Evolutionary conservation across 192 early-diverging fungal genomes (phyloP).

Genomic region (Linnemannia zychae): DNA sequence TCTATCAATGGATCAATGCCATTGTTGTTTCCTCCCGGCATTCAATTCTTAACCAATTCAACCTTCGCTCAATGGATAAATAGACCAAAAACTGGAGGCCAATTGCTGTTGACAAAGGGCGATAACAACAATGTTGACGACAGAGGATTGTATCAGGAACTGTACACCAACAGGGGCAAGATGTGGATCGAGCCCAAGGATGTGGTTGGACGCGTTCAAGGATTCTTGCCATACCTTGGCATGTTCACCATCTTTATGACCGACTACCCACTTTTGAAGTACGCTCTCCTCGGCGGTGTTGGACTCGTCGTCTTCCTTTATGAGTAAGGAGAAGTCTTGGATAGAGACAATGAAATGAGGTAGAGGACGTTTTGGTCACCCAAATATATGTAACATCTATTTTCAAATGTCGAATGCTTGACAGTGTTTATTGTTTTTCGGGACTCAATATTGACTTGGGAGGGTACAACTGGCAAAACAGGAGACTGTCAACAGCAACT

Average conservation of each 20-base stretch:
- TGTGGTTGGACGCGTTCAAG: constrained; percentile 88
- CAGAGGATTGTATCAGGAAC: constrained; percentile 82
- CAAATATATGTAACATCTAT: constrained; percentile 1
- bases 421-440: not conserved
- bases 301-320: constrained; percentile 76
- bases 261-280: constrained; percentile 95
- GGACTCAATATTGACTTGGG: not conserved
- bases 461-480: not conserved
- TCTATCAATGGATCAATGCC: not conserved
- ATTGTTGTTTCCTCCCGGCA: not conserved
- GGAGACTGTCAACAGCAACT: not conserved
- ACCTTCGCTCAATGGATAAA: not conserved
- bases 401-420: not conserved
- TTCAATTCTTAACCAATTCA: not conserved
- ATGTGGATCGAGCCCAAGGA: constrained; percentile 94
- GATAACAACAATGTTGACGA: constrained; percentile 96
- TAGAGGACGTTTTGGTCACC: too few species aligned
- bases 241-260: constrained; percentile 98
- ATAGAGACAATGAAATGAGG: not conserved
- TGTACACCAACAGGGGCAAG: constrained; percentile 71
- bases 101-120: constrained; percentile 95
- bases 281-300: constrained; percentile 80
- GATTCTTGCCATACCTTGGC: constrained; percentile 92
- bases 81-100: constrained; percentile 75
- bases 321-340: constrained; percentile 26